Conservation (phyloP, 208 protist genomes). For the Porcisia hertigi region DNA sequence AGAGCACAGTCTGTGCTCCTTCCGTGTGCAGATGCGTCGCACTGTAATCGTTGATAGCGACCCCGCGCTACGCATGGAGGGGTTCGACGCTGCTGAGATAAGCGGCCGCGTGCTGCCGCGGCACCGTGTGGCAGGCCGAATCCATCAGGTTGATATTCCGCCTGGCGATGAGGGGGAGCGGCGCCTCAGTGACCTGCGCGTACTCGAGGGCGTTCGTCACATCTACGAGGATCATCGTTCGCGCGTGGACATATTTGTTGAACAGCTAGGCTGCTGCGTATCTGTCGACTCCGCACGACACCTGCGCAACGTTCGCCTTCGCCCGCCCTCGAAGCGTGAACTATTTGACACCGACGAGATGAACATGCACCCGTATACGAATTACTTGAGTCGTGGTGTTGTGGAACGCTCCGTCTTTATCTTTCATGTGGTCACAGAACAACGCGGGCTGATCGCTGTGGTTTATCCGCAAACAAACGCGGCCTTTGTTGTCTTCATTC, state of each 20-base stretch:
- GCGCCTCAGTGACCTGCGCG: constrained; percentile 62
- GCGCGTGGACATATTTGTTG: constrained; percentile 54
- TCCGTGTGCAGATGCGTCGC: constrained; percentile 70
- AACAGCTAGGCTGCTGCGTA: constrained; percentile 69
- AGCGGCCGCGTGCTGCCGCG: constrained; percentile 68
- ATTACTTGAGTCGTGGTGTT: constrained; percentile 51
- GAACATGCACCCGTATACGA: constrained; percentile 33
- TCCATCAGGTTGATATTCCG: constrained; percentile 63
- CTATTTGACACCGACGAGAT: constrained; percentile 75
- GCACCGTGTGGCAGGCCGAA: constrained; percentile 27
- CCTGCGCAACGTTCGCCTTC: constrained; percentile 45
- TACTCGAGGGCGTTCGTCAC: constrained; percentile 65
- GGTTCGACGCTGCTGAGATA: constrained; percentile 31
- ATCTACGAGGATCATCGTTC: constrained; percentile 81
- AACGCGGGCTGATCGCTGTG: constrained; percentile 70
- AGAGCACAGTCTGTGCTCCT: constrained; percentile 59
- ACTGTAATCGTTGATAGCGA: constrained; percentile 66
- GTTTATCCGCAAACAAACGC: constrained; percentile 57
- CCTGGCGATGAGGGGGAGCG: constrained; percentile 63
- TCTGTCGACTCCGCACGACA: constrained; percentile 54
- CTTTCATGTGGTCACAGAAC: constrained; percentile 63
- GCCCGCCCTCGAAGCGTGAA: constrained; percentile 55
- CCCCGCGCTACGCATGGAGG: constrained; percentile 18
- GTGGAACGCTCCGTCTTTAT: constrained; percentile 69
- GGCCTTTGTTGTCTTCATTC: constrained; percentile 73